Conservation (phyloP, 345 rosid species). For the Gynandropsis gynandra region DNA sequence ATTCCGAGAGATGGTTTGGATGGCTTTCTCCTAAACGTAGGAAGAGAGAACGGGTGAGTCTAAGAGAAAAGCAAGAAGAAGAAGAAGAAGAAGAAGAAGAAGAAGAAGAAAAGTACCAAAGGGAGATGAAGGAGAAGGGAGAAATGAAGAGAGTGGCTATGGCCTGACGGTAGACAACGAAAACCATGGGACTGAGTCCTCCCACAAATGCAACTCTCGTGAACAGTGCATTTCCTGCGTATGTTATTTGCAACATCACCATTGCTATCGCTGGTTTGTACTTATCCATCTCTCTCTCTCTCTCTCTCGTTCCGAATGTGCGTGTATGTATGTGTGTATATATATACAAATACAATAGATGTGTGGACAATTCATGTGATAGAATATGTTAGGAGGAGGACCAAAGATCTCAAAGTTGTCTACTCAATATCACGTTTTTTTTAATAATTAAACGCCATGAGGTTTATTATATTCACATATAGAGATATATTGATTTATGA, state of each 20-base stretch:
- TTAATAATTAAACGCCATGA: too few relatives aligned
- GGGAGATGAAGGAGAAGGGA: constrained; percentile 32
- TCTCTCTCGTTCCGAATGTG: too few relatives aligned
- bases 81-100: not conserved
- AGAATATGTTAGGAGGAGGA: too few relatives aligned
- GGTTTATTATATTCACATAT: too few relatives aligned
- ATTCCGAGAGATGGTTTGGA: constrained; percentile 24
- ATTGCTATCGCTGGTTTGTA: constrained; percentile 34
- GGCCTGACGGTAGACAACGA: constrained; percentile 42
- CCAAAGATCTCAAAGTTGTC: too few relatives aligned
- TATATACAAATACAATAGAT: too few relatives aligned
- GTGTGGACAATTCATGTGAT: too few relatives aligned
- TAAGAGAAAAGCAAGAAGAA: too few relatives aligned
- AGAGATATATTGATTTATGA: too few relatives aligned
- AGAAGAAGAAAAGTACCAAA: constrained; percentile 16
- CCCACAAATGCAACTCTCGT: constrained; percentile 31
- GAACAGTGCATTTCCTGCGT: constrained; percentile 32
- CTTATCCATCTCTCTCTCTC: constrained; percentile 15
- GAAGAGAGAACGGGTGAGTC: too few relatives aligned
- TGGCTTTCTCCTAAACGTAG: constrained; percentile 22
- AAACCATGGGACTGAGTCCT: constrained; percentile 34
- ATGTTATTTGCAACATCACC: constrained; percentile 22
- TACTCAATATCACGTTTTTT: too few relatives aligned
- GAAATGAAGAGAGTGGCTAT: constrained; percentile 32
- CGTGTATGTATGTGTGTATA: too few relatives aligned